Conservation (phyloP, 495 filamentous ascomycete genomes). For the Lasiosphaeria hispida region DNA sequence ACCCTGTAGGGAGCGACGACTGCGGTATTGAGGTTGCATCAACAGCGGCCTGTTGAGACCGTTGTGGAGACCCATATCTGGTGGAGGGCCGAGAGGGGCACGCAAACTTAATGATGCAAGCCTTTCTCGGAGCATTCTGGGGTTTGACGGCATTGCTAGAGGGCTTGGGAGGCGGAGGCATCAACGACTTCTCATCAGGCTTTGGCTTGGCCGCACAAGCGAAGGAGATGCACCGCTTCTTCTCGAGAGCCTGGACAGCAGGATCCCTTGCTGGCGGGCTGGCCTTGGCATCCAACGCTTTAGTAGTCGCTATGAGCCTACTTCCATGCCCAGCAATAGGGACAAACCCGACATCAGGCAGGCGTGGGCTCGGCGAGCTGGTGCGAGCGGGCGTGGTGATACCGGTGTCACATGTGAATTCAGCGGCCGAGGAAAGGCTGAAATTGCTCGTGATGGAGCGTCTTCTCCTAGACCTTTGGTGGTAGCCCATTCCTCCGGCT, state of each 20-base stretch:
- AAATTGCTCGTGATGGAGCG: constrained; percentile 74
- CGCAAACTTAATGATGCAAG: constrained; percentile 50
- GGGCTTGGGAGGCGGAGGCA: constrained; percentile 27
- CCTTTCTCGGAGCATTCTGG: constrained; percentile 39
- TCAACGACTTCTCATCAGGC: constrained; percentile 27
- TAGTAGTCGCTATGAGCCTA: constrained; percentile 3
- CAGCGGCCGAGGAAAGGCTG: constrained; percentile 76
- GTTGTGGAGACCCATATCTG: constrained; percentile 9
- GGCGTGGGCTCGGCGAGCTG: constrained; percentile 82
- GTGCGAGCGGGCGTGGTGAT: constrained; percentile 87
- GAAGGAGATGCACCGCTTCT: constrained; percentile 88
- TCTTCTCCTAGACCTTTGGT: constrained; percentile 37
- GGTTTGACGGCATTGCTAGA: constrained; percentile 19
- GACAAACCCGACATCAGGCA: constrained; percentile 40
- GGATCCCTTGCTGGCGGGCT: constrained; percentile 25
- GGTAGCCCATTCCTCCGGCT: constrained; percentile 20
- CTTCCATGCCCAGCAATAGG: constrained; percentile 15
- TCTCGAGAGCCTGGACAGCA: constrained; percentile 34
- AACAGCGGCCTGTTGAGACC: constrained; percentile 12
- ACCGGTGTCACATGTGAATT: constrained; percentile 88
- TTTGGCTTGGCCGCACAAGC: constrained; percentile 64
- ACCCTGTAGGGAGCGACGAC: constrained; percentile 13
- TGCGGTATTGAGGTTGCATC: constrained; percentile 21
- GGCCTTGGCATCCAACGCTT: constrained; percentile 7
- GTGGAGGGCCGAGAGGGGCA: constrained; percentile 31